A percentile compares a stretch with the other conserved stretches of the same genome.
These are phyloP conservation scores for Talaromyces sp. DNA, from an alignment of 2,329 filamentous ascomycete species.

Conservation along the genomic window DNA sequence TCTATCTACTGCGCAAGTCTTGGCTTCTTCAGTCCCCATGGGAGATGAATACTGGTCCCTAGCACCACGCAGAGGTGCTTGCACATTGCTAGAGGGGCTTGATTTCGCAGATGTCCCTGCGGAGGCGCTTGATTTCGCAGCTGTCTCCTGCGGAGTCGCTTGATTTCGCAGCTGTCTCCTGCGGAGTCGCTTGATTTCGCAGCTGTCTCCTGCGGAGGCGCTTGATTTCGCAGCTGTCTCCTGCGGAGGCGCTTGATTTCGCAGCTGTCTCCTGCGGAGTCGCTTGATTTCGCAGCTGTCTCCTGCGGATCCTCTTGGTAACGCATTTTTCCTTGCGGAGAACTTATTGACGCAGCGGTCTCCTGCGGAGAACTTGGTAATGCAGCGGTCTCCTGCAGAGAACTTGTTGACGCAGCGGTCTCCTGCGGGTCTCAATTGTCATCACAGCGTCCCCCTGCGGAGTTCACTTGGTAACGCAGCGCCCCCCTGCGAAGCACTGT, in stretches of 20 bases:
- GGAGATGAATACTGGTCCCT: neutral
- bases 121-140: too few species aligned
- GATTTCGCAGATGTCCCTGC: neutral
- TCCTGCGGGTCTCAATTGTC: neutral
- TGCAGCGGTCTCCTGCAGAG: neutral
- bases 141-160: neutral
- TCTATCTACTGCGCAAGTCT: neutral
- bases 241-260: neutral
- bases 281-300: neutral
- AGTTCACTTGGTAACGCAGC: neutral
- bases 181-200: neutral
- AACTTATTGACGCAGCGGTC: neutral
- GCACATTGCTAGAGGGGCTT: neutral
- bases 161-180: neutral
- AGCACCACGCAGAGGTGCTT: slow-evolving; percentile 1
- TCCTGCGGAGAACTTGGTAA: neutral
- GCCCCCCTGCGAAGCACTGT: neutral
- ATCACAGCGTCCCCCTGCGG: neutral
- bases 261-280: neutral
- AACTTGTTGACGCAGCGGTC: neutral
- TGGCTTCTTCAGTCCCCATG: neutral
- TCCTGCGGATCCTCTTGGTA: neutral
- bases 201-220: neutral
- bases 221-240: neutral
- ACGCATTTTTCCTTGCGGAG: neutral